These are phyloP conservation scores for Echeveria elegans DNA, from an alignment of 164 flowering plant species.

Conservation along the genomic window DNA sequence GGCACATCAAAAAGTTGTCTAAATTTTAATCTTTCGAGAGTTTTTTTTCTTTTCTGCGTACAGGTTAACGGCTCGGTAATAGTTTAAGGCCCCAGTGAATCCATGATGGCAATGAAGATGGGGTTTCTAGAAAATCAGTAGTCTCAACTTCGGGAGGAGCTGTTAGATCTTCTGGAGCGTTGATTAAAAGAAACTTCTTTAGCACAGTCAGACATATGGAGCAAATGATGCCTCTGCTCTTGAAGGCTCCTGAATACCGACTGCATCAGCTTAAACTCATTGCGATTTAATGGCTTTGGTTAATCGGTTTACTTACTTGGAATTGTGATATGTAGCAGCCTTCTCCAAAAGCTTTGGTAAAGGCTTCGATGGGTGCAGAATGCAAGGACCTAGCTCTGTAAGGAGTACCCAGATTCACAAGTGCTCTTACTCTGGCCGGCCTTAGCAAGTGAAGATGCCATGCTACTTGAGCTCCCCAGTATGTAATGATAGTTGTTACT, in stretches of 20 bases:
- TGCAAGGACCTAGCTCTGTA: slow-evolving; percentile 17
- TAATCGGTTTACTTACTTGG: too few species aligned
- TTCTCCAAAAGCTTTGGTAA: slow-evolving; percentile 18
- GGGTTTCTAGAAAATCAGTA: slow-evolving; percentile 16
- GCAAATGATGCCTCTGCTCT: slow-evolving; percentile 11
- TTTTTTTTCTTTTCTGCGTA: too few species aligned
- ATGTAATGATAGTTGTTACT: slow-evolving; percentile 8
- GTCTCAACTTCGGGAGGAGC: slow-evolving; percentile 20
- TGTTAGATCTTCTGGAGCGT: slow-evolving; percentile 13
- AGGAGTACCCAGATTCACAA: slow-evolving; percentile 18
- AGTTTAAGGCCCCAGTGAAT: slow-evolving; percentile 18
- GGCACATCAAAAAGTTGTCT: not conserved
- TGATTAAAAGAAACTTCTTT: slow-evolving; percentile 15
- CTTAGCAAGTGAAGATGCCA: slow-evolving; percentile 17
- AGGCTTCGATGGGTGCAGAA: slow-evolving; percentile 15
- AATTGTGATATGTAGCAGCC: slow-evolving; percentile 27
- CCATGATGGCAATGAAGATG: slow-evolving; percentile 17
- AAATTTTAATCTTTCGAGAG: not conserved
- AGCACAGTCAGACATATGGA: slow-evolving; percentile 8
- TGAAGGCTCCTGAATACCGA: slow-evolving; percentile 12
- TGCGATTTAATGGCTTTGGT: not conserved
- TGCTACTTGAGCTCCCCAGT: slow-evolving; percentile 25
- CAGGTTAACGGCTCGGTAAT: slow-evolving; percentile 21
- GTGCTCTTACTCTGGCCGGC: slow-evolving; percentile 28
- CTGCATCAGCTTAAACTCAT: not conserved